Conservation (phyloP, 2,329 filamentous ascomycete species). For the Aspergillus sojae region DNA sequence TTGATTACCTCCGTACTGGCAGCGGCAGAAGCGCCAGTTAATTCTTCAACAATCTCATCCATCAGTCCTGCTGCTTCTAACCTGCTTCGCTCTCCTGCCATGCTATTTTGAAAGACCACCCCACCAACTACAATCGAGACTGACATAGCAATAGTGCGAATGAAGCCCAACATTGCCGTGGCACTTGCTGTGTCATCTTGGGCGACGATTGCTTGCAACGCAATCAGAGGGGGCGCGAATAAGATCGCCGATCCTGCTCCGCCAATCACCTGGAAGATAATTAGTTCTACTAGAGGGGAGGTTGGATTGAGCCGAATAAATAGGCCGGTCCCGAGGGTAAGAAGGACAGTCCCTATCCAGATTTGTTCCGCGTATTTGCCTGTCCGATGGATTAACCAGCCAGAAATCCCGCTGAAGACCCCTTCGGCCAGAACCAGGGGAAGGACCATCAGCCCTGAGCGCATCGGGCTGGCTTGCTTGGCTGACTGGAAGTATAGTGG, state of each 20-base stretch:
- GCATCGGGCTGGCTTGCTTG: constrained; percentile 59
- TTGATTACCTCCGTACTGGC: constrained; percentile 49
- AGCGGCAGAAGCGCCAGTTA: constrained; percentile 45
- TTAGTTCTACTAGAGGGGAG: constrained; percentile 40
- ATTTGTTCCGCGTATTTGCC: constrained; percentile 52
- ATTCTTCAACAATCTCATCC: constrained; percentile 26
- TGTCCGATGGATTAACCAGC: constrained; percentile 51
- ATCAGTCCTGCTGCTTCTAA: constrained; percentile 56
- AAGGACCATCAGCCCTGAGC: constrained; percentile 60
- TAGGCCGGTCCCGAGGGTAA: constrained; percentile 51
- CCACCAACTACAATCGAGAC: constrained; percentile 67
- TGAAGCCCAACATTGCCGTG: constrained; percentile 55
- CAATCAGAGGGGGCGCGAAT: constrained; percentile 58
- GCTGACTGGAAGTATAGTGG: constrained; percentile 74
- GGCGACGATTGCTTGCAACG: constrained; percentile 54
- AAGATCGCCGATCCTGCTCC: constrained; percentile 54
- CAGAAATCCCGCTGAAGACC: constrained; percentile 46
- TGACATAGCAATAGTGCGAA: constrained; percentile 68
- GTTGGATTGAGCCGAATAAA: constrained; percentile 45
- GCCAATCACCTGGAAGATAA: constrained; percentile 53
- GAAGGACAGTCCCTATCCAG: constrained; percentile 43
- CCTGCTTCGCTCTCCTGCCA: constrained; percentile 12
- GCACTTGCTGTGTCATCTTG: constrained; percentile 54
- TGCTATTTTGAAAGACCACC: constrained; percentile 72
- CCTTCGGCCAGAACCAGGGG: constrained; percentile 57